Evolutionary conservation across 2,329 filamentous ascomycete genomes (phyloP).

Genomic region (Rutstroemia sp.): DNA sequence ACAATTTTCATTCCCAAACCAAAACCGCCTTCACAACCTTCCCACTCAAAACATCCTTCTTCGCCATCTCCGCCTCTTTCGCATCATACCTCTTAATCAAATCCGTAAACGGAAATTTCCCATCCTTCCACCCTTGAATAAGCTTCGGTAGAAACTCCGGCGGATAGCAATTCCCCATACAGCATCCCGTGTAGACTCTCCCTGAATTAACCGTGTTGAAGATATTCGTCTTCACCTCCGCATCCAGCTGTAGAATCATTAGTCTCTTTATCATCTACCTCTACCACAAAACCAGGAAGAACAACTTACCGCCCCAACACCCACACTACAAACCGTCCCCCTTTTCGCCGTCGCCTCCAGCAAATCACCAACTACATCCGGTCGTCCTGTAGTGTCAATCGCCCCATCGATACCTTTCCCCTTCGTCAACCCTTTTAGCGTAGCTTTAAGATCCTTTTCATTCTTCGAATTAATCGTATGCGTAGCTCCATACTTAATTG

Average conservation of each 20-base stretch:
- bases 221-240: slow-evolving; percentile 11
- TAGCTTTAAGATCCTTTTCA: slow-evolving; percentile 8
- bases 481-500: slow-evolving; percentile 36
- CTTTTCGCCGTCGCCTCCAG: slow-evolving; percentile 15
- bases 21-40: slow-evolving; percentile 17
- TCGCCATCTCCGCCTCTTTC: slow-evolving; percentile 16
- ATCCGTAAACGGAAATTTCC: slow-evolving; percentile 19
- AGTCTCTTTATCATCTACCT: not conserved
- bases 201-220: slow-evolving; percentile 17
- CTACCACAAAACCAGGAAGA: not conserved
- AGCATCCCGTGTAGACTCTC: slow-evolving; percentile 14
- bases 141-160: slow-evolving; percentile 19
- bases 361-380: slow-evolving; percentile 11
- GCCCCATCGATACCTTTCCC: slow-evolving; percentile 14
- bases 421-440: slow-evolving; percentile 11
- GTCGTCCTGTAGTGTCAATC: slow-evolving; percentile 16
- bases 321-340: slow-evolving; percentile 17
- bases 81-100: slow-evolving; percentile 15
- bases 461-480: slow-evolving; percentile 16
- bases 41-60: slow-evolving; percentile 14
- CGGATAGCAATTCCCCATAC: slow-evolving; percentile 20
- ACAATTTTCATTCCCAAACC: too few relatives aligned
- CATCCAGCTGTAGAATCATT: not conserved
- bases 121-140: slow-evolving; percentile 14
- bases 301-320: slow-evolving; percentile 15